Percentiles rank a stretch among this genome's conserved stretches.
phyloP scores from a whole-genome alignment of 2,329 filamentous ascomycete genomes.

The Torrubiellomyces zombiae region DNA sequence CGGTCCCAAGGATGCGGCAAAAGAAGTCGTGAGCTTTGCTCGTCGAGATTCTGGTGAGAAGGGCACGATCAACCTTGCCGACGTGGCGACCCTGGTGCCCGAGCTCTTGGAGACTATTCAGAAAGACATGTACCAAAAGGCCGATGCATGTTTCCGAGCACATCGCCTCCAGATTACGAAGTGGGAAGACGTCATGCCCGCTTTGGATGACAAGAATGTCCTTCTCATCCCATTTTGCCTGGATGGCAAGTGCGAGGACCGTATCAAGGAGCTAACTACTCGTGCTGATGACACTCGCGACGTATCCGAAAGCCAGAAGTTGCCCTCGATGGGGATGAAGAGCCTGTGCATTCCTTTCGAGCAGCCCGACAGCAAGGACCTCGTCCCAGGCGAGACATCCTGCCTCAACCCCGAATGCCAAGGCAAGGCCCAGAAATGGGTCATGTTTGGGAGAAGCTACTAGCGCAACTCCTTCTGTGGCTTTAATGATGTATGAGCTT shows the following conservation, averaged over 20 bases:
- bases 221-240: conserved; percentile 84
- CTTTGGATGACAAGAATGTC: conserved; percentile 82
- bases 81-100: conserved; percentile 58
- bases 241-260: conserved; percentile 68
- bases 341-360: conserved; percentile 60
- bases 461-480: conserved; percentile 16
- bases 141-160: conserved; percentile 59
- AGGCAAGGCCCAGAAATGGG: conserved; percentile 64
- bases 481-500: neutral
- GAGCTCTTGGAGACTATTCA: conserved; percentile 82
- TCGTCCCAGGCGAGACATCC: conserved; percentile 68
- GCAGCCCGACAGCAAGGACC: conserved; percentile 52
- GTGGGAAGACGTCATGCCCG: conserved; percentile 84
- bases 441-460: conserved; percentile 75
- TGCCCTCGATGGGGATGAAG: conserved; percentile 49
- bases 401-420: conserved; percentile 82
- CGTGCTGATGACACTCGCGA: conserved; percentile 47
- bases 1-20: conserved; percentile 82
- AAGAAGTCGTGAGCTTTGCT: conserved; percentile 67
- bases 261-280: conserved; percentile 84
- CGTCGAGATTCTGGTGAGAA: conserved; percentile 82
- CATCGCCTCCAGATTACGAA: conserved; percentile 70
- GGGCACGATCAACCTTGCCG: conserved; percentile 57
- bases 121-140: conserved; percentile 59
- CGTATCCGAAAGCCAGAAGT: conserved; percentile 34